phyloP scores from a whole-genome alignment of 305 asterid genomes.

The Solanum hybrid region DNA sequence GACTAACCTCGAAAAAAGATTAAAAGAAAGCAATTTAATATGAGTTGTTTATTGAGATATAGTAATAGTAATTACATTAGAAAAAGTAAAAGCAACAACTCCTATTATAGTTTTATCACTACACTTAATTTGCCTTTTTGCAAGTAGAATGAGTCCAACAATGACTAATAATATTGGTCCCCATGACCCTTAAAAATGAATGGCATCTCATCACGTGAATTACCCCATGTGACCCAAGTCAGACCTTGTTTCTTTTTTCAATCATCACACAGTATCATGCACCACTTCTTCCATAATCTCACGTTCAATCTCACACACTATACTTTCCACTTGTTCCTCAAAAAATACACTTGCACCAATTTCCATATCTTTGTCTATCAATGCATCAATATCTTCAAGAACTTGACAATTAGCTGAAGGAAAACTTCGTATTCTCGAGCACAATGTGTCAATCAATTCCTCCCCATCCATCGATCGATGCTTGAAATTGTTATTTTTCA shows the following conservation, averaged over 20 bases:
- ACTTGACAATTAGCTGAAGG: conserved; percentile 55
- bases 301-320: conserved; percentile 57
- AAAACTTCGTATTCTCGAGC: conserved; percentile 27
- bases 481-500: background rate
- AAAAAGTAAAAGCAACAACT: background rate
- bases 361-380: conserved; percentile 40
- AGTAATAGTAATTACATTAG: background rate
- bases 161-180: conserved; percentile 6
- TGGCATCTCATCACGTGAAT: conserved; percentile 56
- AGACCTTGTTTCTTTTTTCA: conserved; percentile 9
- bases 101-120: background rate
- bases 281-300: conserved; percentile 45
- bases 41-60: background rate
- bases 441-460: conserved; percentile 30
- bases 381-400: conserved; percentile 57
- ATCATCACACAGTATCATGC: conserved; percentile 28
- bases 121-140: background rate
- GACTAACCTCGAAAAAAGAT: background rate
- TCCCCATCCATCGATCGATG: conserved; percentile 9
- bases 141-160: background rate
- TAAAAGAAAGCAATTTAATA: background rate
- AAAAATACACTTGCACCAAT: background rate
- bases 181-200: conserved; percentile 13
- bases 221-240: conserved; percentile 40
- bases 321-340: conserved; percentile 22